These are phyloP conservation scores for Triticum aestivum DNA, from an alignment of 176 grass and related monocot species.

Conservation along the genomic window IWGSC_CS_RefSeq_v2.1 NC_057794.1:562807981-562808480, in stretches of 20 bases:
- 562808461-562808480: neutral
- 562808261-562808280: neutral
- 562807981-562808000: slow-evolving; percentile 7
- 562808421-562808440: slow-evolving; percentile 17
- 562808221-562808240: slow-evolving; percentile 29
- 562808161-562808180: slow-evolving; percentile 31
- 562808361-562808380: neutral
- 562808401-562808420: neutral
- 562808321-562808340: slow-evolving; percentile 34
- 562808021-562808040: slow-evolving; percentile 11
- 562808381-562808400: neutral
- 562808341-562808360: slow-evolving; percentile 11
- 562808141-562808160: neutral
- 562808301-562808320: slow-evolving; percentile 5
- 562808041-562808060: slow-evolving; percentile 11
- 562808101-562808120: neutral
- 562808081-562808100: slow-evolving; percentile 21
- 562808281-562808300: neutral
- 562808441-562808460: neutral
- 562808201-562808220: slow-evolving; percentile 21
- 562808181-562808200: slow-evolving; percentile 2
- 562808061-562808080: neutral
- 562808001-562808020: slow-evolving; percentile 24
- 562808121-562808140: slow-evolving; percentile 16
- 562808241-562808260: neutral